Percentiles rank a stretch among this genome's conserved stretches.
Conservation (phyloP, 202 grass and related monocot genomes). For the Sporobolus alterniflorus region DNA sequence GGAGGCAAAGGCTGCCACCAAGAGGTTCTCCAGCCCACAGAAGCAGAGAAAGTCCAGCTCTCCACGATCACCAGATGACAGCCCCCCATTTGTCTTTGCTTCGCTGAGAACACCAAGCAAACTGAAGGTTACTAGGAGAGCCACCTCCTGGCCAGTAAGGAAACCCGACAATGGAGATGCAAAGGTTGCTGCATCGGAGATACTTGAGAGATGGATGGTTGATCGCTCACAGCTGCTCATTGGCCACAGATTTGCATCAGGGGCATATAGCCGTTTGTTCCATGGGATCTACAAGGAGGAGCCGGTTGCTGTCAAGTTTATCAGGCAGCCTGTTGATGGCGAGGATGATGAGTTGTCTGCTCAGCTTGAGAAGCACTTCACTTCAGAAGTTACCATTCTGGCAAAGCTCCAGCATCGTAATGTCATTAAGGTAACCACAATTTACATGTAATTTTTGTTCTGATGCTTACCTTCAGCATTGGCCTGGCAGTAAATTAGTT, state of each 20-base stretch:
- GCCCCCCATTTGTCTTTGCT: constrained; percentile 37
- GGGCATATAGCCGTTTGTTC: constrained; percentile 84
- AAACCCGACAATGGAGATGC: constrained; percentile 42
- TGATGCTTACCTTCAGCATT: neutral
- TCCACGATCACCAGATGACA: constrained; percentile 22
- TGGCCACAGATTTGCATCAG: constrained; percentile 79
- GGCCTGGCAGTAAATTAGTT: neutral
- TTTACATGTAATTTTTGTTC: constrained; percentile 11
- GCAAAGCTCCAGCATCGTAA: constrained; percentile 84
- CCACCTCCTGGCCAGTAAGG: constrained; percentile 55
- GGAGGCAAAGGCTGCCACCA: constrained; percentile 72
- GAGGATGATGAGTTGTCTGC: constrained; percentile 69
- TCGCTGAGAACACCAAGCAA: constrained; percentile 30
- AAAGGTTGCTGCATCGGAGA: constrained; percentile 70
- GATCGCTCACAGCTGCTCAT: constrained; percentile 79
- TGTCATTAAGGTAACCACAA: constrained; percentile 74
- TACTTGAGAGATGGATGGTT: constrained; percentile 75
- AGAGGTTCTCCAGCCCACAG: constrained; percentile 90
- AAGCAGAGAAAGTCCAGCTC: constrained; percentile 50
- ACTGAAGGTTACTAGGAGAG: constrained; percentile 39
- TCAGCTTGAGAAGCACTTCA: constrained; percentile 87
- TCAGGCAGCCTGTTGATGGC: constrained; percentile 76
- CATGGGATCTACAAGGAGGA: constrained; percentile 83
- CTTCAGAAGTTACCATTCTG: constrained; percentile 78
- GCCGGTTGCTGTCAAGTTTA: constrained; percentile 90